Conservation (phyloP, 108 stramenopile species). For the Aurantiochytrium sp. region DNA sequence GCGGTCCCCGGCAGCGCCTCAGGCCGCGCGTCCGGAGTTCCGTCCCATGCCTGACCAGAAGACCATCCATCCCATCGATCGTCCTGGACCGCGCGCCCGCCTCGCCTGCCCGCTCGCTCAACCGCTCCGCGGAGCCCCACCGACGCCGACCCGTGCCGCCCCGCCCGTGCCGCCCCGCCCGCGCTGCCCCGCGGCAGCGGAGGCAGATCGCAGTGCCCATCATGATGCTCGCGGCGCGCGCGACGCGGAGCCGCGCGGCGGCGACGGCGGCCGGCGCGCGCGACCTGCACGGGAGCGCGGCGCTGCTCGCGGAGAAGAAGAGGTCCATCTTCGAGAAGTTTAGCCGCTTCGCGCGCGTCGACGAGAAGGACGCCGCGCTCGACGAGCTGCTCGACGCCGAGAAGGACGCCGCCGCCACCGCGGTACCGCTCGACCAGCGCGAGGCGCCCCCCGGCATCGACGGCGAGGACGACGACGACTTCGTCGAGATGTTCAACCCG, state of each 20-base stretch:
- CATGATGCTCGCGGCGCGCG: too few species aligned
- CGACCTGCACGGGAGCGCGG: background rate
- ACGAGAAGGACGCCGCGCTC: background rate
- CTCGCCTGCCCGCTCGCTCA: too few species aligned
- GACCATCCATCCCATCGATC: too few species aligned
- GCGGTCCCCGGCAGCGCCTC: too few species aligned
- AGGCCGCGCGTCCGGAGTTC: too few species aligned
- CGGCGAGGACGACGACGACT: constrained; percentile 18
- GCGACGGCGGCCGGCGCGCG: background rate
- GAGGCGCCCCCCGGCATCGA: background rate
- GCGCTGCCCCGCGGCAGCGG: too few species aligned
- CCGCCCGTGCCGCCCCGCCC: too few species aligned
- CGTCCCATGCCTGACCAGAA: too few species aligned
- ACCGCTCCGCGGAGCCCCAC: too few species aligned
- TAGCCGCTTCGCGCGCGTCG: background rate
- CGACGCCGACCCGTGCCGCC: too few species aligned
- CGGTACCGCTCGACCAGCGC: background rate
- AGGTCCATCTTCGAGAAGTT: background rate
- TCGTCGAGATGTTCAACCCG: constrained; percentile 17
- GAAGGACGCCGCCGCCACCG: background rate
- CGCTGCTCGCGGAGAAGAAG: background rate
- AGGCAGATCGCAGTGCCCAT: too few species aligned
- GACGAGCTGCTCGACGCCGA: background rate
- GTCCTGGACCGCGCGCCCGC: too few species aligned
- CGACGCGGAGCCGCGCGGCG: background rate